These are phyloP conservation scores for Sphagnurus paluster DNA, from an alignment of 1,284 basidiomycete species.

Conservation along the genomic window DNA sequence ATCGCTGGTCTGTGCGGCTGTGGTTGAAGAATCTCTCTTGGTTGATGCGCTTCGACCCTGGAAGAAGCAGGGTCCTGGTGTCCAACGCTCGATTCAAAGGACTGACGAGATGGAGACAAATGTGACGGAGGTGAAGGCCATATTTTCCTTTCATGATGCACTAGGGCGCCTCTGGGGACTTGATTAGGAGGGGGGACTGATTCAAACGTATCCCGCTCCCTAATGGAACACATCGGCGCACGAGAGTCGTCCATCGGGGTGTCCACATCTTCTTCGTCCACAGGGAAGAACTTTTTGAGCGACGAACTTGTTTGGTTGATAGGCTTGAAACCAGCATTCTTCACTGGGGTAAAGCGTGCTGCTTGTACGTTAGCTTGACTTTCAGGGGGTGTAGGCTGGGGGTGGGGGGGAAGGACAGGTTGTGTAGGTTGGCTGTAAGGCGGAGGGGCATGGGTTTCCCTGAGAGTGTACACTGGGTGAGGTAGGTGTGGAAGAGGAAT, in stretches of 20 bases:
- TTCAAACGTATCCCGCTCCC: constrained; percentile 5
- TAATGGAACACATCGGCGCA: not conserved
- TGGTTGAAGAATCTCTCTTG: too few relatives aligned
- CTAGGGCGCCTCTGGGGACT: not conserved
- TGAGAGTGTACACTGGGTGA: constrained; percentile 8
- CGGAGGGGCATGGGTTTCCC: constrained; percentile 5
- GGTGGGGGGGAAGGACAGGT: constrained; percentile 6
- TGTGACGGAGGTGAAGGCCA: constrained; percentile 15
- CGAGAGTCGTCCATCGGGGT: constrained; percentile 21
- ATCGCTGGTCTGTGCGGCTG: too few relatives aligned
- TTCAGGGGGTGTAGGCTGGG: constrained; percentile 3
- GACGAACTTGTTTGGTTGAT: constrained; percentile 59
- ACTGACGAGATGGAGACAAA: constrained; percentile 3
- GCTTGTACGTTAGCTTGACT: constrained; percentile 17
- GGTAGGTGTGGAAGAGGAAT: constrained; percentile 19
- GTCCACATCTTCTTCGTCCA: constrained; percentile 64
- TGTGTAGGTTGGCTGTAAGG: not conserved
- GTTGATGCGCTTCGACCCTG: too few relatives aligned
- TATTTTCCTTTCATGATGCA: constrained; percentile 18
- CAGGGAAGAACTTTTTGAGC: constrained; percentile 72
- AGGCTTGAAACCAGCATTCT: constrained; percentile 61
- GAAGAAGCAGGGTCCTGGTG: too few relatives aligned
- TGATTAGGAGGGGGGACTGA: not conserved
- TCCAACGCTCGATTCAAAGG: too few relatives aligned
- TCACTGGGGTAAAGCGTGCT: constrained; percentile 28